Base-by-base conservation (phyloP, 345 rosid species). In the Lumnitzera racemosa region DNA sequence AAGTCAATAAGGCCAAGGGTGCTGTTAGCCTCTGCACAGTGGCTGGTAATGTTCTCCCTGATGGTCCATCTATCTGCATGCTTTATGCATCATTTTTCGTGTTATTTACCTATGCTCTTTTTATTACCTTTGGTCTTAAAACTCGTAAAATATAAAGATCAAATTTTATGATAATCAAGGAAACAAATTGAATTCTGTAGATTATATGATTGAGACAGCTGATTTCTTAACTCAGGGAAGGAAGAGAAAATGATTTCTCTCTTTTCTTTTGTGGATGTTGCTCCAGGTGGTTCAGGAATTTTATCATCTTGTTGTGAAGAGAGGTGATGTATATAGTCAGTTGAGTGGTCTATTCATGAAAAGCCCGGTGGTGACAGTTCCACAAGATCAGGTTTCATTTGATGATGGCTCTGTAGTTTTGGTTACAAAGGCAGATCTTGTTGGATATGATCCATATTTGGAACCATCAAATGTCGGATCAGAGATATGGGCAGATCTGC, bases 1-100 rank as follows among this genome's bases (percentile, higher is more conserved):
- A 88, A 70, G 67, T 90, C 89, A 15, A 84, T 85, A 74, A 76
- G 96, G 63, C 95, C 96, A 58, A 84, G 99, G 71, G 97, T 95
- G 57, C 89, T 76, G 58, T 76, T 95, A 66, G 97, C 99, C 49
- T 49, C 95, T 66, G 70, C 95, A 66, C 96, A 95, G 73, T 79
- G 89, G 95, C 81, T 83, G 97, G 99, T 90, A 85, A 15, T 12
- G 12, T 59, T 15, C 11, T 12, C 43, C 12, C 11, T 12, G 2
- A 1, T 36, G 29, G 12, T 20, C 20, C 20, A 20, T 9, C 47
- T 9, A n/a, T 13, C 12, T 31, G 59, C 8, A 14, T 57, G 31
- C 23, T 10, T 16, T 25, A 20, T 20, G 31, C 1, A 2, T 27
- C 31, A 13, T 24, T 51, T 20, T 53, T 2, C 31, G 15, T 58